Evolutionary conservation across 495 filamentous ascomycete species (phyloP), one percentile per base, ranked within the genome.

Genomic region (Lasiosphaeris hirsuta): DNA sequence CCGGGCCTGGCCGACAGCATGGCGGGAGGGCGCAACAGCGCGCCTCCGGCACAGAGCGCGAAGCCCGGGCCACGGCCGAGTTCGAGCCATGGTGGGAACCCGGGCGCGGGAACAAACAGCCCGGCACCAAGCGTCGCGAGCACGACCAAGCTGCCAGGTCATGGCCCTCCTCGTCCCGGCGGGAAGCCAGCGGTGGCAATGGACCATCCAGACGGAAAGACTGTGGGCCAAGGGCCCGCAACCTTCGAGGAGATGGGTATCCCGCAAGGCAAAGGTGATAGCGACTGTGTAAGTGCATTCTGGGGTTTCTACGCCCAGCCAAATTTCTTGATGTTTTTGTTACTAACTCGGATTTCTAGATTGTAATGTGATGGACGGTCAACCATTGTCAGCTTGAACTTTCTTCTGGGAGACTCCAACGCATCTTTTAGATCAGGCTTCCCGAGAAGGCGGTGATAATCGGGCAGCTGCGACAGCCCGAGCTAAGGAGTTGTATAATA

Each of bases 231-330:
- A 68, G 94, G 95, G 9, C 94, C 94, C 4, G 90, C 95, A 69
- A 98, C 94, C 3, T 98, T 98, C 68, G 93, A 97, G 66, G 92
- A 93, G 67, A 98, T 98, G 94, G 93, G 93, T 51, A 90, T 98
- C 61, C 89, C 90, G 11, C 78, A 82, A 62, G 85, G 78, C 33
- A 89, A 90, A 69, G 81, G 87, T 57, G 89, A 96, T 36, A 81
- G 81, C 59, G 93, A 97, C 71, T 98, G 94, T 72, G 94, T 96
- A 86, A 84, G 92, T 71, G 23, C 40, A 38, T 14, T 37, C n/a
- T n/a, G n/a, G n/a, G n/a, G n/a, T 10, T 43, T 54, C 13, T 47
- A 13, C 8, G 44, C 5, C 10, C 40, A 1, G 13, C 49, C 35
- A n/a, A 7, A 15, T 38, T 51, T 14, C 23, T 15, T 18, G n/a